phyloP scores from a whole-genome alignment of 2,329 filamentous ascomycete species.

The Tympanopsis confertula region DNA sequence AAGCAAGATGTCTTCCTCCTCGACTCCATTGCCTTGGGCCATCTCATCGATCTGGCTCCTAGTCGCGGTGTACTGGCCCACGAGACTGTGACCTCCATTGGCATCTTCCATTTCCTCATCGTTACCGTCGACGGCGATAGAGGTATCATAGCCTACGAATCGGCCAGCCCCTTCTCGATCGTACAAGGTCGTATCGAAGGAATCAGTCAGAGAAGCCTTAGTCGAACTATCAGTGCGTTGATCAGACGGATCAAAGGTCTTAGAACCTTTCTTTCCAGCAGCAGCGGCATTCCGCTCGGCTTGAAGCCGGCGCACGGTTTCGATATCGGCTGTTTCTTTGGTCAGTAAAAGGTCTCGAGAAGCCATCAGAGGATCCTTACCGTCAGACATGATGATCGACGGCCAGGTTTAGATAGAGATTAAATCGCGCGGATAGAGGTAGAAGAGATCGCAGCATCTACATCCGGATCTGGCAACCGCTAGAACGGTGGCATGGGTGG shows the following conservation, averaged over 20 bases:
- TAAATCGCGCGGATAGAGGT: conserved; percentile 13
- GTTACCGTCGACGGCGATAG: conserved; percentile 64
- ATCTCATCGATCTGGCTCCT: conserved; percentile 90
- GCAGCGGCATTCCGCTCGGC: conserved; percentile 55
- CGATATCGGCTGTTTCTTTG: conserved; percentile 38
- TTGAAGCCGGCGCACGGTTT: conserved; percentile 50
- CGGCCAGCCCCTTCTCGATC: conserved; percentile 61
- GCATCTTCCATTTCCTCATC: conserved; percentile 65
- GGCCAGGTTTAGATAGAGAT: conserved; percentile 9
- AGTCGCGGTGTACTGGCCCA: conserved; percentile 93
- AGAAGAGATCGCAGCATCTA: conserved; percentile 15
- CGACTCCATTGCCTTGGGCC: conserved; percentile 70
- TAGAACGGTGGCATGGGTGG: conserved; percentile 13
- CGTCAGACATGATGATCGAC: conserved; percentile 26
- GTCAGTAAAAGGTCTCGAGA: not conserved
- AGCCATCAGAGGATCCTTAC: conserved; percentile 14
- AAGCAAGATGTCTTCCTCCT: conserved; percentile 82
- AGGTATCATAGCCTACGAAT: conserved; percentile 86
- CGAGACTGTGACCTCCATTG: conserved; percentile 64
- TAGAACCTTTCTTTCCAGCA: conserved; percentile 52
- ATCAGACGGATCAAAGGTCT: conserved; percentile 52
- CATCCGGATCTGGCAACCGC: conserved; percentile 20
- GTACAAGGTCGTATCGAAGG: conserved; percentile 81
- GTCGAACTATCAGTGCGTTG: conserved; percentile 68
- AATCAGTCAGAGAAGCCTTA: conserved; percentile 84